Evolutionary conservation across 352 stramenopile species (phyloP), one percentile per base, ranked within the genome.

Genomic region (Globisporangium barbulae): DNA sequence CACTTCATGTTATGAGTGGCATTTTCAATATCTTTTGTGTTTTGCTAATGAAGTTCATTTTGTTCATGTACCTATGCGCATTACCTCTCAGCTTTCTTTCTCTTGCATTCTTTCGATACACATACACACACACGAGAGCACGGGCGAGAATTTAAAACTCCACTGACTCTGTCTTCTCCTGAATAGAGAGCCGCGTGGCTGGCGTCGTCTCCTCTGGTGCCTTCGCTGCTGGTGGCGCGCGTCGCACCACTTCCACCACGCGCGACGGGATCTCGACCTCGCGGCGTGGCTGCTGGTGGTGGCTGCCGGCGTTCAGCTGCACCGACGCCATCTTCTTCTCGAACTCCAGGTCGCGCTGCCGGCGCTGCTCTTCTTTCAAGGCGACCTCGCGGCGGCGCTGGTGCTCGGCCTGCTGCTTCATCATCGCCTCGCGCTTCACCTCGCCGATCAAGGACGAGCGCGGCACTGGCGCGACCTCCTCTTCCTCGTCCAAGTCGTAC

Each of bases 381-480:
- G 77, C 66, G 2, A 76, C 77, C 53, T 91, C 83, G 52, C 80
- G 80, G 22, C 71, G 79, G n/a, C 80, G 80, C 56, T 82, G 76
- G 67, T 89, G 79, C 65, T 85, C 77, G 15, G 64, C 61, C 67
- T 88, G 75, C 61, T 91, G 78, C 28, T 88, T 88, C 55, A 74
- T 63, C 69, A 88, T 88, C 63, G 81, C 79, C 42, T 89, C 78
- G 13, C 82, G 76, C 72, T 91, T 91, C 21, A 81, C 79, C 50
- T 91, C 76, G 25, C 71, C 78, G 17, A 90, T 80, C 33, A 89
- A 58, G 3, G 81, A 90, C 57, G 79, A 90, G 30, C 76, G 81
- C 5, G 73, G 73, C 10, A 73, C 60, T 10, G 69, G 56, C 21
- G 59, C 56, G 8, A 45, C n/a, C 33, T 78, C 70, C 28, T 78